Conservation (phyloP, 2,329 filamentous ascomycete genomes). For the Diaporthe nobilis region DNA sequence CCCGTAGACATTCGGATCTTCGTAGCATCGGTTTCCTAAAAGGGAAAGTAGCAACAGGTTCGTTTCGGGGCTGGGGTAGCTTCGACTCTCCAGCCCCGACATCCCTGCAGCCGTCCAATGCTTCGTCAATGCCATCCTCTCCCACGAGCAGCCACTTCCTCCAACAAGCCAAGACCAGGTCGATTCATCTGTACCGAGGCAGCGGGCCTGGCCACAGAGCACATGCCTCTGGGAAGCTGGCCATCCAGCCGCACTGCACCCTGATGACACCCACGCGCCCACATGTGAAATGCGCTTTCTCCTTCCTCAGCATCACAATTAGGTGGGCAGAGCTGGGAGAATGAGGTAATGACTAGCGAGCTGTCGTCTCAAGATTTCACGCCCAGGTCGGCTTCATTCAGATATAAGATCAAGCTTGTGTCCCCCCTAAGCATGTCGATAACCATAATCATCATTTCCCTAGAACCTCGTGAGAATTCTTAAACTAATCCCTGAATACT, state of each 20-base stretch:
- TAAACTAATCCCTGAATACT: background rate
- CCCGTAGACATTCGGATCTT: background rate
- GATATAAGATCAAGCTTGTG: conserved; percentile 17
- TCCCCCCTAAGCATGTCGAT: background rate
- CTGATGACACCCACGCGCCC: background rate
- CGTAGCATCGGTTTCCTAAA: conserved; percentile 24
- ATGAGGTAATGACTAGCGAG: conserved; percentile 20
- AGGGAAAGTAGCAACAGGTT: conserved; percentile 20
- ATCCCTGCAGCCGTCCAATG: conserved; percentile 8
- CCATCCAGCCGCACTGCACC: background rate
- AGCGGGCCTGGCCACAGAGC: conserved; percentile 6
- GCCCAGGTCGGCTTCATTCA: background rate
- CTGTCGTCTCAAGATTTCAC: background rate
- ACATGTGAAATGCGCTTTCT: conserved; percentile 24
- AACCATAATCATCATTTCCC: background rate
- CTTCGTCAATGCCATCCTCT: conserved; percentile 15
- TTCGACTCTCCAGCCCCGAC: background rate
- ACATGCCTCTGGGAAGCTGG: conserved; percentile 13
- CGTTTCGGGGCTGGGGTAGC: conserved; percentile 28
- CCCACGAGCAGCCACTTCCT: background rate
- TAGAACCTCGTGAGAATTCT: background rate
- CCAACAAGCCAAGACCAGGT: conserved; percentile 15
- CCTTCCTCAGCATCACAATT: background rate
- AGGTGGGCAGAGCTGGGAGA: background rate
- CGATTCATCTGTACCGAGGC: conserved; percentile 14